Conservation (phyloP, 192 early-diverging fungal species). For the Thamnidium elegans region DNA sequence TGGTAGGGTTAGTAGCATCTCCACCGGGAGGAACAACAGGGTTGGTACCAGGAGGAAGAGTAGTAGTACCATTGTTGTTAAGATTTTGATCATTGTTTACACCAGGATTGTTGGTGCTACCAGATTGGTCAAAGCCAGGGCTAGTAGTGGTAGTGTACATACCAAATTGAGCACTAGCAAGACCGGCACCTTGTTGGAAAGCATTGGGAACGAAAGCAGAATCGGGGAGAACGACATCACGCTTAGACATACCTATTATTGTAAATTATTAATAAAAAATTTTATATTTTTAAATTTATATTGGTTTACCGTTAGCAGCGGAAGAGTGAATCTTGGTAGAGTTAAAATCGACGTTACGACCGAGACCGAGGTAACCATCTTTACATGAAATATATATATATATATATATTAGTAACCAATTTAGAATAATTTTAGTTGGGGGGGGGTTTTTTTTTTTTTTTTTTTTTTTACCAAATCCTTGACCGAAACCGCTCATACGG, state of each 20-base stretch:
- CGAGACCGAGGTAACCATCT: conserved; percentile 38
- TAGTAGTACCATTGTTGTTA: not conserved
- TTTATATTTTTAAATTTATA: not conserved
- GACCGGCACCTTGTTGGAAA: conserved; percentile 26
- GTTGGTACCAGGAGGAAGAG: not conserved
- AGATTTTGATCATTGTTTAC: not conserved
- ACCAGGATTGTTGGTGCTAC: not conserved
- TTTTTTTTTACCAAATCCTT: conserved; percentile 30
- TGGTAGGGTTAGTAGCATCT: not conserved
- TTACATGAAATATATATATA: no score
- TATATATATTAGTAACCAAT: no score
- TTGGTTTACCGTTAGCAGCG: conserved; percentile 5
- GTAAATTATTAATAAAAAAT: not conserved
- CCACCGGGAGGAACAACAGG: not conserved
- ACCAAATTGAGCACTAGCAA: conserved; percentile 33
- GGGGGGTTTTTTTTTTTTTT: no score
- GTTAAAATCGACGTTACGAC: conserved; percentile 33
- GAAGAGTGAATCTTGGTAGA: conserved; percentile 15
- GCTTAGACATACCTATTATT: conserved; percentile 17
- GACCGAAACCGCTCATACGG: conserved; percentile 31
- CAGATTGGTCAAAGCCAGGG: conserved; percentile 14
- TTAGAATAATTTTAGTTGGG: no score
- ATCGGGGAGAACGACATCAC: conserved; percentile 9
- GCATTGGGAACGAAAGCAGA: conserved; percentile 30
- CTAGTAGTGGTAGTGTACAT: conserved; percentile 28